Evolutionary conservation across 1,139 yeast genomes (phyloP).

Genomic region (Magnusiomyces paraingens): DNA sequence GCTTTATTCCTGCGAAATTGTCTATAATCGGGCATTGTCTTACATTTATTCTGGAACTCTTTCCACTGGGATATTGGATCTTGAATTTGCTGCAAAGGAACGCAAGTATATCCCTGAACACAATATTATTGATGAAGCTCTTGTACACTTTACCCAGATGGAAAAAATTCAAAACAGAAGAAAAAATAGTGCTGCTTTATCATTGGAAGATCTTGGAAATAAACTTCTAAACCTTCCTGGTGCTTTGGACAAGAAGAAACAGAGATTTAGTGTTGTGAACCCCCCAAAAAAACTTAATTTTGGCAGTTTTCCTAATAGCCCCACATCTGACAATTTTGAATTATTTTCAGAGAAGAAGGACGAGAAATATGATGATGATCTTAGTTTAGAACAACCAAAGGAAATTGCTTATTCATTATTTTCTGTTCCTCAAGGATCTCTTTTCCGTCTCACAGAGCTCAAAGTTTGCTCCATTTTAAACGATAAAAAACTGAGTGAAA

Average conservation of each 20-base stretch:
- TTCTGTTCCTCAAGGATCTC: conserved; percentile 16
- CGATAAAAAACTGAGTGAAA: conserved; percentile 9
- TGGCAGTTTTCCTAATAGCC: too few species aligned
- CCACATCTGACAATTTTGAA: not conserved
- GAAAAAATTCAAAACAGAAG: conserved; percentile 1
- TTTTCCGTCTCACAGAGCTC: conserved; percentile 13
- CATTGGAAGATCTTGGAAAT: not conserved
- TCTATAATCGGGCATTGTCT: conserved; percentile 23
- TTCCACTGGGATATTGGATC: conserved; percentile 19
- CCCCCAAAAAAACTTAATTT: conserved; percentile 9
- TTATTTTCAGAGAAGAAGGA: not conserved
- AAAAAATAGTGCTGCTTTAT: not conserved
- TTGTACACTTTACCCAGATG: conserved; percentile 14
- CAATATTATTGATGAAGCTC: conserved; percentile 24
- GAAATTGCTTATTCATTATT: conserved; percentile 13
- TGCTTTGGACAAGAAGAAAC: conserved; percentile 8
- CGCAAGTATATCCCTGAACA: conserved; percentile 21
- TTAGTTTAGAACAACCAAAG: not conserved
- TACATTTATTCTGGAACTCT: conserved; percentile 20
- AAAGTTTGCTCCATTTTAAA: conserved; percentile 14
- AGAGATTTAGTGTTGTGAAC: conserved; percentile 14
- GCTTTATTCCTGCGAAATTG: conserved; percentile 24
- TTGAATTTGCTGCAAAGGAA: conserved; percentile 21
- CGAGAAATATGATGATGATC: too few species aligned
- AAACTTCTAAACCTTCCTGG: conserved; percentile 9